These are phyloP conservation scores for Ambrosia trifida DNA, from an alignment of 129 eudicot species.

Conservation along the genomic window DNA sequence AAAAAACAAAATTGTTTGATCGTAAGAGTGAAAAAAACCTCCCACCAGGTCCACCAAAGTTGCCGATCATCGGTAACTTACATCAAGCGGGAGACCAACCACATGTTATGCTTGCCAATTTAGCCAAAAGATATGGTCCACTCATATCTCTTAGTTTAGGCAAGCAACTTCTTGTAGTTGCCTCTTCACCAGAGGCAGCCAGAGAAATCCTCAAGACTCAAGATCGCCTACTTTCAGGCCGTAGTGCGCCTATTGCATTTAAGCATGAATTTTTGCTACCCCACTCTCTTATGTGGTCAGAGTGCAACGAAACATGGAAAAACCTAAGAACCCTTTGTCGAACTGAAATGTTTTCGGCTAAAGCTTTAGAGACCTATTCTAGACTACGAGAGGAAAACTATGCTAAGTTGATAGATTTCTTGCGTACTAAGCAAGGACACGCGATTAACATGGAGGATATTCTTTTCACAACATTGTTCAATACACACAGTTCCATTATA, in stretches of 20 bases:
- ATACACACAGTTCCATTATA: constrained; percentile 6
- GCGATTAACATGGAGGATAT: constrained; percentile 10
- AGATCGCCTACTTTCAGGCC: constrained; percentile 19
- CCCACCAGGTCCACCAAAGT: constrained; percentile 31
- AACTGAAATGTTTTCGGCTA: constrained; percentile 21
- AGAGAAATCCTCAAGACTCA: constrained; percentile 19
- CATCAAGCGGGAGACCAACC: neutral
- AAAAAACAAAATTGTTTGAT: neutral
- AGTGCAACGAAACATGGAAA: constrained; percentile 18
- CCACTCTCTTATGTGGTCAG: neutral
- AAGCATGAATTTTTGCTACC: neutral
- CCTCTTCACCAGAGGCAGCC: constrained; percentile 22
- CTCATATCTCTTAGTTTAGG: constrained; percentile 21
- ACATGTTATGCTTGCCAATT: constrained; percentile 14
- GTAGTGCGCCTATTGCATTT: constrained; percentile 2
- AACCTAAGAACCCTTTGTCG: neutral
- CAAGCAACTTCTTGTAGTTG: constrained; percentile 4
- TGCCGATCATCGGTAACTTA: constrained; percentile 27
- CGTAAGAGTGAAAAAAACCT: neutral
- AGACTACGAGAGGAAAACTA: constrained; percentile 11
- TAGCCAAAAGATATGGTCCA: constrained; percentile 16
- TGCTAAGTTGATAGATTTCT: constrained; percentile 1
- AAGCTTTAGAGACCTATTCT: constrained; percentile 5
- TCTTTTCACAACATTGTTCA: constrained; percentile 13
- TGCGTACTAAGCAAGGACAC: constrained; percentile 16